These are phyloP conservation scores for Acorus gramineus DNA, from an alignment of 106 monocot species.

Conservation along the genomic window DNA sequence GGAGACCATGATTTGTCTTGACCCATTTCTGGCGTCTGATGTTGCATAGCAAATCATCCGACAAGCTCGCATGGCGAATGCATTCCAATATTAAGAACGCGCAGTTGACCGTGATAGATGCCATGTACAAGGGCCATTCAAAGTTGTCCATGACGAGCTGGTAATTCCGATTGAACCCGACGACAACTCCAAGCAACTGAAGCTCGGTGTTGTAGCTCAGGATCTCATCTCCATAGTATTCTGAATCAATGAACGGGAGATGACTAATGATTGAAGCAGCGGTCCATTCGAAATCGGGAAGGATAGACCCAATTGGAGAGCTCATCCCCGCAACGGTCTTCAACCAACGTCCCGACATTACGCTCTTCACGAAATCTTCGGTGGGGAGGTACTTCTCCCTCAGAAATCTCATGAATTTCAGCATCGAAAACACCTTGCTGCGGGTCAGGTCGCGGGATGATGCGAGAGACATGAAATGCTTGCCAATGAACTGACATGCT, in stretches of 20 bases:
- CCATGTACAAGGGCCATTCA: background rate
- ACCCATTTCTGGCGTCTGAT: slow-evolving; percentile 21
- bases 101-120: slow-evolving; percentile 9
- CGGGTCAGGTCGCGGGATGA: no score
- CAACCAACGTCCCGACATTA: no score
- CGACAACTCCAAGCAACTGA: slow-evolving; percentile 30
- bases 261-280: slow-evolving; percentile 18
- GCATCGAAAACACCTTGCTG: no score
- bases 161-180: slow-evolving; percentile 10
- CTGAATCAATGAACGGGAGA: slow-evolving; percentile 36
- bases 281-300: slow-evolving; percentile 24
- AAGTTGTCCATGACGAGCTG: slow-evolving; percentile 27
- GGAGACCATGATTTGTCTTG: slow-evolving; percentile 33
- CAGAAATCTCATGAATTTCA: no score
- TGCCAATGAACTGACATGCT: no score
- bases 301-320: background rate
- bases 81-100: slow-evolving; percentile 26
- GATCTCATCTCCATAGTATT: slow-evolving; percentile 27
- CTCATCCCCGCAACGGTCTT: no score
- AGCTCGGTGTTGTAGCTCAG: slow-evolving; percentile 27
- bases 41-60: slow-evolving; percentile 9
- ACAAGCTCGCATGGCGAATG: slow-evolving; percentile 8
- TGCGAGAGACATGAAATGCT: no score
- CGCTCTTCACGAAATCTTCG: no score
- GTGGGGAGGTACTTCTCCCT: no score